These are phyloP conservation scores for Saccharomyces uvarum DNA, from an alignment of 1,139 yeast species.

Conservation along the genomic window DNA sequence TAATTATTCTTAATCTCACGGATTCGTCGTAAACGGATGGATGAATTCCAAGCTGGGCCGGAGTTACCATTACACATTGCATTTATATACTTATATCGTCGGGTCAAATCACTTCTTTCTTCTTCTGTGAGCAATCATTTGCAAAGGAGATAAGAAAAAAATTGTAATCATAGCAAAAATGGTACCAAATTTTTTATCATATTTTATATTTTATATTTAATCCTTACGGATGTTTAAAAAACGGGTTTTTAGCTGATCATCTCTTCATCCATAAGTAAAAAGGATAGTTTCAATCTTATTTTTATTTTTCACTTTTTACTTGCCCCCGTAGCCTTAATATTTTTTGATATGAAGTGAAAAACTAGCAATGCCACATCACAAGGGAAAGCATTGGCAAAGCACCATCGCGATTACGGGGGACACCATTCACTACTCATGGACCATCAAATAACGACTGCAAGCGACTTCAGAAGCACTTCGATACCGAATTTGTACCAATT, in stretches of 20 bases:
- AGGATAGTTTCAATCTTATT: not conserved
- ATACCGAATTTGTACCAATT: slow-evolving; percentile 53
- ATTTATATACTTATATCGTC: not conserved
- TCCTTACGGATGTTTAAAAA: not conserved
- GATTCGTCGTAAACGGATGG: not conserved
- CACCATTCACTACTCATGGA: not conserved
- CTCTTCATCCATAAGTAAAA: not conserved
- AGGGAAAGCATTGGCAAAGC: not conserved
- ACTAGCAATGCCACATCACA: not conserved
- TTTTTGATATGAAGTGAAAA: not conserved
- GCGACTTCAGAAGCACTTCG: slow-evolving; percentile 53
- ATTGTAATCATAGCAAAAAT: not conserved
- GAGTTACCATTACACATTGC: not conserved
- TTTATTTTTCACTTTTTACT: not conserved
- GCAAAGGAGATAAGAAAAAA: not conserved
- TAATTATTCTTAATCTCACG: not conserved
- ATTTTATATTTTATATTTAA: not conserved
- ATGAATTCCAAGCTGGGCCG: not conserved
- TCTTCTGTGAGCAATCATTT: not conserved
- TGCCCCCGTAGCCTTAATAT: not conserved
- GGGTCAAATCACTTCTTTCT: not conserved
- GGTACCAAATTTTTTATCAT: not conserved
- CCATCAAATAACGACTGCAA: slow-evolving; percentile 49
- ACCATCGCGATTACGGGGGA: not conserved
- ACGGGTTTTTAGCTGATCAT: not conserved